Percentiles rank a stretch among this genome's conserved stretches.
These are phyloP conservation scores for Lyophyllum atratum DNA, from an alignment of 768 basidiomycete species.

Conservation along the genomic window DNA sequence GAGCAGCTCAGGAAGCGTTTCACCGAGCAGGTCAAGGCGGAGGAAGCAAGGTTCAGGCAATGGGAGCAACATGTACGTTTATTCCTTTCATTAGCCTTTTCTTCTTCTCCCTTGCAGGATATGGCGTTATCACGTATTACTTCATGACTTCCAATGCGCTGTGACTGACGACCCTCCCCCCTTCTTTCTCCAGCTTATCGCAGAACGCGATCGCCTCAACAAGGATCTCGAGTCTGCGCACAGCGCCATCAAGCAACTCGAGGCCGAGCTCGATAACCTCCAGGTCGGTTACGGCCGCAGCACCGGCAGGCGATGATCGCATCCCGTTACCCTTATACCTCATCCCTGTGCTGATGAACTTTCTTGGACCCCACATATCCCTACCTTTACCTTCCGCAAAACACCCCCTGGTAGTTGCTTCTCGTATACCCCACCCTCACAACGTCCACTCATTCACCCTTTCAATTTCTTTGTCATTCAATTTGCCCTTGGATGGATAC, in stretches of 20 bases:
- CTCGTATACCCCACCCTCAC: slow-evolving; percentile 9
- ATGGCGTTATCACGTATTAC: not conserved
- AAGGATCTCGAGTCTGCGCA: slow-evolving; percentile 95
- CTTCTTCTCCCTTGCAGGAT: not conserved
- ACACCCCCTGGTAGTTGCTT: slow-evolving; percentile 9
- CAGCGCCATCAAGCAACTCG: slow-evolving; percentile 88
- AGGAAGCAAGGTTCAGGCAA: slow-evolving; percentile 96
- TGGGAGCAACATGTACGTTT: slow-evolving; percentile 95
- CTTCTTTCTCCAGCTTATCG: slow-evolving; percentile 74
- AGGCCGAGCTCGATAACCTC: slow-evolving; percentile 87
- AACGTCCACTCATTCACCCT: not conserved
- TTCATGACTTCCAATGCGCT: too few relatives aligned
- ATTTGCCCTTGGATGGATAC: slow-evolving; percentile 3
- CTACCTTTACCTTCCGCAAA: slow-evolving; percentile 16
- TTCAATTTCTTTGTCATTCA: not conserved
- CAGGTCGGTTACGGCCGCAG: slow-evolving; percentile 85
- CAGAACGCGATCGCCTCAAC: slow-evolving; percentile 97
- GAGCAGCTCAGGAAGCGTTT: slow-evolving; percentile 95
- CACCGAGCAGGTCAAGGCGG: slow-evolving; percentile 99
- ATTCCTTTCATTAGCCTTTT: slow-evolving; percentile 2
- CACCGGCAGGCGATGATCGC: slow-evolving; percentile 59
- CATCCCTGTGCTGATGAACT: slow-evolving; percentile 1
- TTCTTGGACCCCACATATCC: slow-evolving; percentile 15
- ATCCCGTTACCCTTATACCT: not conserved
- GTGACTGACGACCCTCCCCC: slow-evolving; percentile 15